These are phyloP conservation scores for Colletotrichum sp. DNA, from an alignment of 2,329 filamentous ascomycete genomes.

Conservation along the genomic window DNA sequence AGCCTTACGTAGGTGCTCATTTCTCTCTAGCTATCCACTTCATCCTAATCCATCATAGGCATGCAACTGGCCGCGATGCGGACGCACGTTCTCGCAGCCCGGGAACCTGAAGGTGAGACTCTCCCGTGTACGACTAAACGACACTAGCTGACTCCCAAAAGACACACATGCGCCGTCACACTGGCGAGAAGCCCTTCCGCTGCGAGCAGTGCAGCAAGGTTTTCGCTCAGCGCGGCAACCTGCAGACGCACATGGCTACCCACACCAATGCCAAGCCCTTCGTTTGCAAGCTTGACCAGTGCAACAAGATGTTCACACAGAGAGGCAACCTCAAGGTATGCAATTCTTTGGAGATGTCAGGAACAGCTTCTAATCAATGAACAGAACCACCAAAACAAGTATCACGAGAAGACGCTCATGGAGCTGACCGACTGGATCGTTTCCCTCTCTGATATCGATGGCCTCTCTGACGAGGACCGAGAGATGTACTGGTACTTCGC, in stretches of 20 bases:
- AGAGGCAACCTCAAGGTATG: slow-evolving; percentile 88
- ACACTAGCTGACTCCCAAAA: slow-evolving; percentile 33
- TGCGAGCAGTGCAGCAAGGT: slow-evolving; percentile 81
- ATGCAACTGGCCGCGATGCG: slow-evolving; percentile 76
- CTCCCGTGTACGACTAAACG: neutral
- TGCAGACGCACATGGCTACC: slow-evolving; percentile 82
- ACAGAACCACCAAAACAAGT: slow-evolving; percentile 91
- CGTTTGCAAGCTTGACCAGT: slow-evolving; percentile 80
- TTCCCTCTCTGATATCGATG: slow-evolving; percentile 62
- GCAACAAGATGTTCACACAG: slow-evolving; percentile 87
- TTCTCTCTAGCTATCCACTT: neutral
- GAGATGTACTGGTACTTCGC: slow-evolving; percentile 87
- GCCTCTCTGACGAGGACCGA: slow-evolving; percentile 70
- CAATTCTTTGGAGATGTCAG: neutral
- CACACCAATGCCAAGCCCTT: slow-evolving; percentile 81
- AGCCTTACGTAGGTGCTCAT: slow-evolving; percentile 76
- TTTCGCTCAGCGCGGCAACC: slow-evolving; percentile 87
- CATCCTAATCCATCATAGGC: slow-evolving; percentile 45
- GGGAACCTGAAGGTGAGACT: slow-evolving; percentile 82
- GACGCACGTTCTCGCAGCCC: slow-evolving; percentile 83
- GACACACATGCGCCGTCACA: slow-evolving; percentile 88
- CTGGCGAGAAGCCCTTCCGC: slow-evolving; percentile 82
- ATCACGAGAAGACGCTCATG: slow-evolving; percentile 78
- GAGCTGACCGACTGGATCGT: slow-evolving; percentile 75
- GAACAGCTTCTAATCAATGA: neutral